Evolutionary conservation across 306 rosid genomes (phyloP).

Genomic region (Rubus parviflorus): DNA sequence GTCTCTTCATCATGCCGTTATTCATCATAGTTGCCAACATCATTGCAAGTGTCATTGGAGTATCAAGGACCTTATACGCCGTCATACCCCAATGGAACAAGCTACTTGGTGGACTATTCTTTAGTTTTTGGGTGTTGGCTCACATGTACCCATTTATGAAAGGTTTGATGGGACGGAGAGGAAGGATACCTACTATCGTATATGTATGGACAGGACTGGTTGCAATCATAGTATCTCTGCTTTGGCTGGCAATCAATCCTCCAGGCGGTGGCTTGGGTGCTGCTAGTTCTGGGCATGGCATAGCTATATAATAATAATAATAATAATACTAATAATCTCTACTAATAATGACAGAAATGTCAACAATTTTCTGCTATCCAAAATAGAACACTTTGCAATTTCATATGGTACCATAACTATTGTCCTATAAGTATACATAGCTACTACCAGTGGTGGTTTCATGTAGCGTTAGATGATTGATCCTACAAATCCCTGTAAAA

Average conservation of each 20-base stretch:
- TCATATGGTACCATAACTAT: not conserved
- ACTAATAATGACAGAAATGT: not conserved
- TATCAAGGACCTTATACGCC: conserved; percentile 65
- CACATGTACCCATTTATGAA: conserved; percentile 89
- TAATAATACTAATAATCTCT: not conserved
- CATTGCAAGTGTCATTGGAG: conserved; percentile 56
- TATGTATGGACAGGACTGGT: conserved; percentile 76
- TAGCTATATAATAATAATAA: conserved; percentile 18
- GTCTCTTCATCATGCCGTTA: conserved; percentile 71
- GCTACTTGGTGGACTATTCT: conserved; percentile 63
- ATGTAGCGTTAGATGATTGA: not conserved
- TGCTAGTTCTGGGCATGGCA: conserved; percentile 8
- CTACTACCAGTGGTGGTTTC: not conserved
- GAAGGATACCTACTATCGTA: conserved; percentile 71
- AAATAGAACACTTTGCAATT: not conserved
- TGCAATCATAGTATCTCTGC: conserved; percentile 70
- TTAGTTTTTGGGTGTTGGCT: conserved; percentile 82
- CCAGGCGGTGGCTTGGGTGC: conserved; percentile 34
- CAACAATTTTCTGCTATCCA: not conserved
- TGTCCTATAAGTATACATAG: not conserved
- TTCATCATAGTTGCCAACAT: conserved; percentile 58
- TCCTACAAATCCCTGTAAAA: conserved; percentile 14
- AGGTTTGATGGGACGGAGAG: conserved; percentile 90
- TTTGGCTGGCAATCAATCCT: conserved; percentile 62
- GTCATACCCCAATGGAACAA: conserved; percentile 78